Evolutionary conservation across 2,329 filamentous ascomycete genomes (phyloP).

Genomic region (Parastagonospora avenae): DNA sequence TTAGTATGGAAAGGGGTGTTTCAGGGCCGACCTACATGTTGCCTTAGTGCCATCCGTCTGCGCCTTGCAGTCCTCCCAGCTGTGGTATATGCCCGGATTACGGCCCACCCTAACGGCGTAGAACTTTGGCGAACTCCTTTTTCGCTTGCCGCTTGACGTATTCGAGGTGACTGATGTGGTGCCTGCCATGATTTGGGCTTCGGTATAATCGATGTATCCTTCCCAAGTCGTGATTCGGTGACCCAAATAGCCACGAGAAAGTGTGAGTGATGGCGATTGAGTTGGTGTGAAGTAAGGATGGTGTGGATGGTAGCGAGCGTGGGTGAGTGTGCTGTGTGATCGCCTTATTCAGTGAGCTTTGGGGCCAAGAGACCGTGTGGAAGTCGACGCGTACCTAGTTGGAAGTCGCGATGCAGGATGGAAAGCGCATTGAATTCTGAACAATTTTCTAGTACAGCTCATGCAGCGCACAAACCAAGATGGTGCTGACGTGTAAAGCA

Average conservation of each 20-base stretch:
- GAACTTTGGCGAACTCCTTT: slow-evolving; percentile 61
- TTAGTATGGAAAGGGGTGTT: not conserved
- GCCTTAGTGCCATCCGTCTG: slow-evolving; percentile 64
- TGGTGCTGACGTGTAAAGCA: no score
- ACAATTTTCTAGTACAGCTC: not conserved
- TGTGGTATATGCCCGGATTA: slow-evolving; percentile 66
- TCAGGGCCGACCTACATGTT: slow-evolving; percentile 35
- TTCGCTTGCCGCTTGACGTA: slow-evolving; percentile 57
- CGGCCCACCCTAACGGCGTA: slow-evolving; percentile 68
- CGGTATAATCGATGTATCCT: not conserved
- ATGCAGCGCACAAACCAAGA: not conserved
- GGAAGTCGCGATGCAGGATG: not conserved
- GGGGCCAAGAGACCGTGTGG: not conserved
- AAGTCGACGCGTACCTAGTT: not conserved
- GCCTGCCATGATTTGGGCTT: slow-evolving; percentile 21
- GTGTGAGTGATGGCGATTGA: not conserved
- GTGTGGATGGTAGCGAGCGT: not conserved
- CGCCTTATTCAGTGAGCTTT: not conserved
- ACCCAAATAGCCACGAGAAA: not conserved
- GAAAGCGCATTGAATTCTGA: not conserved
- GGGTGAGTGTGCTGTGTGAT: not conserved
- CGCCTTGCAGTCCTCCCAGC: slow-evolving; percentile 65
- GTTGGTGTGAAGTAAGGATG: not conserved
- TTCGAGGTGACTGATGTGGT: slow-evolving; percentile 28
- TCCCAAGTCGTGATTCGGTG: not conserved